Evolutionary conservation across 768 basidiomycete genomes (phyloP).

Genomic region (Serendipita indica): DNA sequence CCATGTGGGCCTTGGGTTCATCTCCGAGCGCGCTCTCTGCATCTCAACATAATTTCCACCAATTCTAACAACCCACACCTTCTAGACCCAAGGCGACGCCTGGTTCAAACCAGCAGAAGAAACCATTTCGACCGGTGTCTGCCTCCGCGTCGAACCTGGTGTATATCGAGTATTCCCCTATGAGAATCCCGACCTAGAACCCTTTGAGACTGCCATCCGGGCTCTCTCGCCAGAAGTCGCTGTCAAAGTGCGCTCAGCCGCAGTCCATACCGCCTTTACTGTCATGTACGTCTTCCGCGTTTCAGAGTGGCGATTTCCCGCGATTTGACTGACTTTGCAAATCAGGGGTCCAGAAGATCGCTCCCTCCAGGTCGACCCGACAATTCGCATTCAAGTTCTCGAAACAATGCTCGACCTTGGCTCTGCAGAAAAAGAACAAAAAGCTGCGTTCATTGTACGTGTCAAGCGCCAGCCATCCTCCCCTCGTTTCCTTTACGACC

Average conservation of each 20-base stretch:
- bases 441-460: slow-evolving; percentile 12
- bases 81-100: slow-evolving; percentile 11
- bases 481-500: neutral
- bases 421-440: slow-evolving; percentile 8
- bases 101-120: slow-evolving; percentile 81
- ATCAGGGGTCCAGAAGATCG: neutral
- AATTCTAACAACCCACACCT: neutral
- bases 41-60: neutral
- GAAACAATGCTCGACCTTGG: slow-evolving; percentile 5
- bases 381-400: slow-evolving; percentile 9
- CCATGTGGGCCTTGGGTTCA: neutral
- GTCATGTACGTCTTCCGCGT: neutral
- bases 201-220: slow-evolving; percentile 6
- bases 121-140: slow-evolving; percentile 20
- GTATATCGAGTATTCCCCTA: slow-evolving; percentile 9
- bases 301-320: neutral
- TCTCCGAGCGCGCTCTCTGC: neutral
- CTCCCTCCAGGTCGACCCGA: slow-evolving; percentile 2
- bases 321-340: neutral
- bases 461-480: neutral
- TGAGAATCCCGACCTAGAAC: slow-evolving; percentile 6
- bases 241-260: slow-evolving; percentile 4
- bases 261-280: slow-evolving; percentile 6
- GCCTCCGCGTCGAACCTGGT: slow-evolving; percentile 7
- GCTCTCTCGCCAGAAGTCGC: slow-evolving; percentile 11